Evolutionary conservation across 108 stramenopile species (phyloP).

Genomic region (Aurantiochytrium sp.): DNA sequence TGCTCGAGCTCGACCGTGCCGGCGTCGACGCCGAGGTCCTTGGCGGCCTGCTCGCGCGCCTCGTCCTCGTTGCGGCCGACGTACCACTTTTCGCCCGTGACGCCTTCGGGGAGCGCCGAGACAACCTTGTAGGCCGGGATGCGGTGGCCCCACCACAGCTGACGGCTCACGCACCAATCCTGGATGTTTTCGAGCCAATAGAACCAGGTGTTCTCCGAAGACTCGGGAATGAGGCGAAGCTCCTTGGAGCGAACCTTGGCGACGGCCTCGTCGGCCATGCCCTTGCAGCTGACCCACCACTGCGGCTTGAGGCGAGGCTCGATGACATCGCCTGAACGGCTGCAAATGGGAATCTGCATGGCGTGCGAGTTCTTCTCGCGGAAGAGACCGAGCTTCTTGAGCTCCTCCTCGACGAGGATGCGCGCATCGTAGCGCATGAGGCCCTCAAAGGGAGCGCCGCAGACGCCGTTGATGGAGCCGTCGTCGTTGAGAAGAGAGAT

Average conservation of each 20-base stretch:
- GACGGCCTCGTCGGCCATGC: slow-evolving; percentile 83
- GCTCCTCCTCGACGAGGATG: slow-evolving; percentile 83
- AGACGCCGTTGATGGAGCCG: slow-evolving; percentile 80
- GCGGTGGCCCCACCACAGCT: slow-evolving; percentile 99
- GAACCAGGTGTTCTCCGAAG: slow-evolving; percentile 79
- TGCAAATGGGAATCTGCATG: slow-evolving; percentile 92
- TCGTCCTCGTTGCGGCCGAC: slow-evolving; percentile 84
- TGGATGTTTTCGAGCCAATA: slow-evolving; percentile 94
- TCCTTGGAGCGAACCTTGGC: slow-evolving; percentile 90
- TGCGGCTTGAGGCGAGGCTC: slow-evolving; percentile 99
- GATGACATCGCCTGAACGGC: slow-evolving; percentile 91
- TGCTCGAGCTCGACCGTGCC: slow-evolving; percentile 74
- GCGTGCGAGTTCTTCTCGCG: slow-evolving; percentile 88
- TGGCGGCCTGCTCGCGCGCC: slow-evolving; percentile 69
- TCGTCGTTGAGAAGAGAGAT: slow-evolving; percentile 77
- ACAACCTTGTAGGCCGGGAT: slow-evolving; percentile 98
- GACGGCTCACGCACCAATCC: slow-evolving; percentile 95
- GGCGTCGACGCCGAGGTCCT: slow-evolving; percentile 61
- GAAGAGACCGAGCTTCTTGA: slow-evolving; percentile 82
- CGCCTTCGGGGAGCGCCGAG: slow-evolving; percentile 48
- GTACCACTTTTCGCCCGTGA: slow-evolving; percentile 72
- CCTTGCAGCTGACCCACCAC: slow-evolving; percentile 93
- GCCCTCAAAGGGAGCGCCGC: slow-evolving; percentile 68
- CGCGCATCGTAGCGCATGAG: slow-evolving; percentile 97
- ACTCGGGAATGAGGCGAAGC: slow-evolving; percentile 78